These are phyloP conservation scores for Cornus kousa DNA, from an alignment of 148 eudicot species.

Conservation along the genomic window DNA sequence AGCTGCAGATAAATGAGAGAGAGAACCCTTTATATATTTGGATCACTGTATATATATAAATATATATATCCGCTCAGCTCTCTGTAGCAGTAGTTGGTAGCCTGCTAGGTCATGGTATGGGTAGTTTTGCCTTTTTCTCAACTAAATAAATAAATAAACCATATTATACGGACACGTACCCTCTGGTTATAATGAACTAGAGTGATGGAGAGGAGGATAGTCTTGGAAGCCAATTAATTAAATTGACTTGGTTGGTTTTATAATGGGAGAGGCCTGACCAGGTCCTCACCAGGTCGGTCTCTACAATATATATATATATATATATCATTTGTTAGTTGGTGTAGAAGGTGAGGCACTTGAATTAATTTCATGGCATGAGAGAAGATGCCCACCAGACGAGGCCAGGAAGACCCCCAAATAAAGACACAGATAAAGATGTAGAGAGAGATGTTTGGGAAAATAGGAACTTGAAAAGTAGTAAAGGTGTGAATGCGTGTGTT, in stretches of 20 bases:
- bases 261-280: not conserved
- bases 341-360: not conserved
- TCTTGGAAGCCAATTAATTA: too few species aligned
- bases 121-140: too few species aligned
- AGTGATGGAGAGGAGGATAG: too few species aligned
- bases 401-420: not conserved
- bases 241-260: not conserved
- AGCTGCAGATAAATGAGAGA: not conserved
- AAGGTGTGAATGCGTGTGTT: not conserved
- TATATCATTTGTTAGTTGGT: too few species aligned
- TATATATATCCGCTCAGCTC: too few species aligned
- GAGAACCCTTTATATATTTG: not conserved
- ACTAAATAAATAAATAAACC: too few species aligned
- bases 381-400: too few species aligned
- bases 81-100: too few species aligned
- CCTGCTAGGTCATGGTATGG: not conserved
- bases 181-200: too few species aligned
- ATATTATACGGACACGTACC: too few species aligned
- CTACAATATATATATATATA: not conserved
- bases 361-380: not conserved
- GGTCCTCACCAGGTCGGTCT: not conserved
- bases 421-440: too few species aligned
- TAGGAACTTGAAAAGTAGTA: not conserved
- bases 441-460: not conserved
- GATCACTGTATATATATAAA: not conserved